Conservation (phyloP, 2,329 filamentous ascomycete species). For the Neocucurbitaria cava region DNA sequence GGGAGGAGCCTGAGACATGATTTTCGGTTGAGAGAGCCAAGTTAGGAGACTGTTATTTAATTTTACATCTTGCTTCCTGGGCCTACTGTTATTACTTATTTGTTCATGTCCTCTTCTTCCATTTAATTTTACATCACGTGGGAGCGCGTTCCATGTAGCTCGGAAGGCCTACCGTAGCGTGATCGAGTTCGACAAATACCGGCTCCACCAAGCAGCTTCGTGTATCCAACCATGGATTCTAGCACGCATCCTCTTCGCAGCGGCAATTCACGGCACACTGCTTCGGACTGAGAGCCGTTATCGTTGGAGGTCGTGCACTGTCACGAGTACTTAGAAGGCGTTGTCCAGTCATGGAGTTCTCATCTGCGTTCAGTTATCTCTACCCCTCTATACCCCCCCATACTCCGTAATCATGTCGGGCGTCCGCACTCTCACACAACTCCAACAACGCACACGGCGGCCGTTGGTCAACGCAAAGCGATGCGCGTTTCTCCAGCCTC, state of each 20-base stretch:
- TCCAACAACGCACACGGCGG: conserved; percentile 13
- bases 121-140: neutral
- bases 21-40: neutral
- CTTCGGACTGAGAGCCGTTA: conserved; percentile 1
- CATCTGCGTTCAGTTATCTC: neutral
- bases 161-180: no score
- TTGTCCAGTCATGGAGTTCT: neutral
- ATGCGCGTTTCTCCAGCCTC: conserved; percentile 14
- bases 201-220: no score
- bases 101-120: neutral
- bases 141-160: no score
- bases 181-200: no score
- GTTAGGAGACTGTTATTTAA: neutral
- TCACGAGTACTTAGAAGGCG: conserved; percentile 10
- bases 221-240: no score
- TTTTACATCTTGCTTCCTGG: neutral
- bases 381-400: neutral
- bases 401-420: conserved; percentile 19
- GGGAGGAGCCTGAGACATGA: conserved; percentile 21
- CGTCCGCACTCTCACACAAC: conserved; percentile 22
- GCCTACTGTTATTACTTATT: neutral
- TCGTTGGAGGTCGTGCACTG: no score
- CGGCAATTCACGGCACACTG: conserved; percentile 19
- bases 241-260: no score
- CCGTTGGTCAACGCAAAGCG: conserved; percentile 16